Evolutionary conservation across 306 rosid genomes (phyloP).

Genomic region (Quercus wislizeni): DNA sequence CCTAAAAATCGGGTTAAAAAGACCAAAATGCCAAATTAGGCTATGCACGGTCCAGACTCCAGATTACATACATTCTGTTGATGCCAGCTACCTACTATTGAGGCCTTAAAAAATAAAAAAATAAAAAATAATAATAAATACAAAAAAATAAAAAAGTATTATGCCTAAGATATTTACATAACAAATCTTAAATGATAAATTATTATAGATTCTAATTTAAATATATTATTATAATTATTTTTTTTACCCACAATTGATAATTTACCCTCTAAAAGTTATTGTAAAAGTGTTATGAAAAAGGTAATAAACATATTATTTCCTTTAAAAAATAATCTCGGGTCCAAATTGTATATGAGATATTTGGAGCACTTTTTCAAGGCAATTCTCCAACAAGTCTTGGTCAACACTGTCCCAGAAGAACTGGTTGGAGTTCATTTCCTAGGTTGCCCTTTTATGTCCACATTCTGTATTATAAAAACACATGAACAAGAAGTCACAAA

Average conservation of each 20-base stretch:
- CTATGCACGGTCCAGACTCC: background rate
- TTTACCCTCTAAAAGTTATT: accelerated
- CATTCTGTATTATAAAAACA: constrained; percentile 24
- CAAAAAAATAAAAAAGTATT: background rate
- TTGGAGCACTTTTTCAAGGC: constrained; percentile 21
- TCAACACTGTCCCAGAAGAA: constrained; percentile 32
- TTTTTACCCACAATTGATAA: too few relatives aligned
- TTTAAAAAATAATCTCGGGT: background rate
- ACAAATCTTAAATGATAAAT: accelerated
- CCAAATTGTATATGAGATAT: constrained; percentile 13
- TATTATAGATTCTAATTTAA: accelerated
- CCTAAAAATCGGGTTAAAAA: background rate
- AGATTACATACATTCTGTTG: background rate
- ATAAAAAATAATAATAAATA: background rate
- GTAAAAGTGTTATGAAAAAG: background rate
- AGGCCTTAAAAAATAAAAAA: background rate
- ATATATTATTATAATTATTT: too few relatives aligned
- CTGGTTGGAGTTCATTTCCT: constrained; percentile 39
- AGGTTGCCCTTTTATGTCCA: constrained; percentile 45
- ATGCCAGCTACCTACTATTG: background rate
- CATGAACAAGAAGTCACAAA: constrained; percentile 30
- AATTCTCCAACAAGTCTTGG: constrained; percentile 19
- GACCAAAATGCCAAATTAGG: background rate
- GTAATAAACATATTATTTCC: too few relatives aligned
- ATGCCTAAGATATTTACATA: accelerated